These are phyloP conservation scores for Antrodiella citrinella DNA, from an alignment of 768 basidiomycete genomes.

Conservation along the genomic window DNA sequence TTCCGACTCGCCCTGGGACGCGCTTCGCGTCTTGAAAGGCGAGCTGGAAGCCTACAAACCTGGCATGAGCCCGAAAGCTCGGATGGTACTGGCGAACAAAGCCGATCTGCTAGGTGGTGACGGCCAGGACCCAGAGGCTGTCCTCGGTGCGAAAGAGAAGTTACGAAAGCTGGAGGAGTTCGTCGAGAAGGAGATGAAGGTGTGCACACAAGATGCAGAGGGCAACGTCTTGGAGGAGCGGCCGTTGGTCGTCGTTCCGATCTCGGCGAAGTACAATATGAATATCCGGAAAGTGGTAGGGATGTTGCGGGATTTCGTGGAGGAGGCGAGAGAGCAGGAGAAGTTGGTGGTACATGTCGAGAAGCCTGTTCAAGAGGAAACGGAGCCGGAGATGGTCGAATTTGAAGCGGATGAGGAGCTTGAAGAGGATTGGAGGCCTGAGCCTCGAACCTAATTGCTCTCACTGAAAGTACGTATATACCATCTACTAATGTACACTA, in stretches of 20 bases:
- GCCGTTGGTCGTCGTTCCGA: conserved; percentile 62
- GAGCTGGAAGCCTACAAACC: conserved; percentile 80
- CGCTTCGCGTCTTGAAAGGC: conserved; percentile 60
- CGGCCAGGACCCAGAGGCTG: conserved; percentile 36
- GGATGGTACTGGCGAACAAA: conserved; percentile 90
- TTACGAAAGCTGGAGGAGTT: conserved; percentile 47
- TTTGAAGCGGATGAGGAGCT: neutral
- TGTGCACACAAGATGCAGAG: conserved; percentile 13
- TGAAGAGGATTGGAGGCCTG: neutral
- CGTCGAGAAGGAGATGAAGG: conserved; percentile 39
- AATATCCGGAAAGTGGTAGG: conserved; percentile 67
- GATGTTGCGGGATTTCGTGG: conserved; percentile 61
- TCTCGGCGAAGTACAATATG: conserved; percentile 80
- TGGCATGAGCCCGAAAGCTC: conserved; percentile 68
- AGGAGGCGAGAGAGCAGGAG: conserved; percentile 30
- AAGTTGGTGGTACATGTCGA: neutral
- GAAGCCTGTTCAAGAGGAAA: neutral
- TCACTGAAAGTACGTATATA: neutral
- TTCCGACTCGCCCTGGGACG: conserved; percentile 65
- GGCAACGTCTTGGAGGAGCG: conserved; percentile 22
- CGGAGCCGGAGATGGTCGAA: neutral
- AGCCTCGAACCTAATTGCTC: neutral
- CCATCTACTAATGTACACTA: neutral
- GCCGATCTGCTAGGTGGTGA: conserved; percentile 69
- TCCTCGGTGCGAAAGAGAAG: conserved; percentile 49